Percentiles rank a stretch among this genome's conserved stretches.
Evolutionary conservation across 75 land plant genomes (phyloP).

Genomic region (Ceratopteris richardii): DNA sequence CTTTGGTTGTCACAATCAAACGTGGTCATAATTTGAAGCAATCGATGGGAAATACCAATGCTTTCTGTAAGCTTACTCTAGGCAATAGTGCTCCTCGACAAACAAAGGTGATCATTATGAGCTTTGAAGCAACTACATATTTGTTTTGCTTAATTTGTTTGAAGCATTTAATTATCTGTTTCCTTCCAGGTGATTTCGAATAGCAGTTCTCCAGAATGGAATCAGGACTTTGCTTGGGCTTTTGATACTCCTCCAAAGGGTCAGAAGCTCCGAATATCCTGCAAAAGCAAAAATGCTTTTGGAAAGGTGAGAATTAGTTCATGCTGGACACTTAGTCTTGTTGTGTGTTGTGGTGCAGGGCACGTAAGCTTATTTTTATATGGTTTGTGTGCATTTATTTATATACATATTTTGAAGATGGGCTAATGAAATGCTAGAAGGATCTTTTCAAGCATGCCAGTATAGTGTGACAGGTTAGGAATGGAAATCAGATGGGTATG

Average conservation of each 20-base stretch:
- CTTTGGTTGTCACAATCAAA: constrained; percentile 80
- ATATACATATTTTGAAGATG: too few species aligned
- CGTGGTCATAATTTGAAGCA: constrained; percentile 93
- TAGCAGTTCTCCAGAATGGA: constrained; percentile 94
- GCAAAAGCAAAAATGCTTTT: constrained; percentile 97
- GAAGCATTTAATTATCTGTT: neutral
- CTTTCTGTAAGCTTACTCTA: constrained; percentile 89
- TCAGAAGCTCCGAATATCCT: constrained; percentile 96
- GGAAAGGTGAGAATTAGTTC: constrained; percentile 96
- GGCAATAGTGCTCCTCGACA: constrained; percentile 85
- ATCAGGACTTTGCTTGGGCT: constrained; percentile 93
- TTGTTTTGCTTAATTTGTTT: neutral
- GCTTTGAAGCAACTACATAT: constrained; percentile 5
- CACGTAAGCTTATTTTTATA: too few species aligned
- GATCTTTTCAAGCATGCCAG: too few species aligned
- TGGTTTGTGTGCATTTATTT: too few species aligned
- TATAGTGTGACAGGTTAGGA: too few species aligned
- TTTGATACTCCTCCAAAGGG: constrained; percentile 98
- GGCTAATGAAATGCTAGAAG: too few species aligned
- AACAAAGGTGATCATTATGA: constrained; percentile 56
- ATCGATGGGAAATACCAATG: constrained; percentile 91
- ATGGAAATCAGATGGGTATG: too few species aligned
- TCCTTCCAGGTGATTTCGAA: constrained; percentile 71
- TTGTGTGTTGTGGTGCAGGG: too few species aligned
- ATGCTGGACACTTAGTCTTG: too few species aligned